A percentile compares a stretch with the other conserved stretches of the same genome.
These are phyloP conservation scores for Mycena crocata DNA, from an alignment of 768 basidiomycete genomes.

Conservation along the genomic window DNA sequence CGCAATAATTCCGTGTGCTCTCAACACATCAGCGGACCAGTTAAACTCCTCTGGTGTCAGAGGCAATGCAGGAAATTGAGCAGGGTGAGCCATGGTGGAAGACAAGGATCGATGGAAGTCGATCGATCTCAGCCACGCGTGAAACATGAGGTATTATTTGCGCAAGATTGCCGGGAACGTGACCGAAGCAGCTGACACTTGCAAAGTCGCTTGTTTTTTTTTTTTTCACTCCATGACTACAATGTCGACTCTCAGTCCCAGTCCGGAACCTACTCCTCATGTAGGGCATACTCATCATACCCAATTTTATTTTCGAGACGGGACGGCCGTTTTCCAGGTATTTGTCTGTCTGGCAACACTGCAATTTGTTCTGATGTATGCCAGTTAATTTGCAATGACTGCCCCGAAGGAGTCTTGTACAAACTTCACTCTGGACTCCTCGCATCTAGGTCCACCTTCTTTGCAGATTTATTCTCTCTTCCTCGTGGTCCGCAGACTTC, in stretches of 20 bases:
- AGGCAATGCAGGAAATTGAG: constrained; percentile 19
- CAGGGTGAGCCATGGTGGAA: constrained; percentile 8
- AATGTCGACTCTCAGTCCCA: not conserved
- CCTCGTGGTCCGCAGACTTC: constrained; percentile 4
- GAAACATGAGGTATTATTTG: not conserved
- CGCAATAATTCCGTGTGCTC: constrained; percentile 5
- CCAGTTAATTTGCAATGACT: not conserved
- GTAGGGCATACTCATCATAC: not conserved
- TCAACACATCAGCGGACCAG: constrained; percentile 26
- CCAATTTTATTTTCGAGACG: not conserved
- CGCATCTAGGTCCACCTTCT: not conserved
- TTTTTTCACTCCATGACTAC: not conserved
- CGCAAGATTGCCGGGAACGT: not conserved
- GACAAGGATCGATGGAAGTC: not conserved
- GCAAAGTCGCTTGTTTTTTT: not conserved
- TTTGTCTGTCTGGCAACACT: not conserved
- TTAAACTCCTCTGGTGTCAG: constrained; percentile 4
- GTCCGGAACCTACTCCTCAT: not conserved
- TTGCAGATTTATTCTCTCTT: constrained; percentile 12
- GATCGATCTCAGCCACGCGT: not conserved
- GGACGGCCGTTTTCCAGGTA: not conserved
- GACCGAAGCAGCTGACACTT: constrained; percentile 1
- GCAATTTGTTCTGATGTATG: not conserved
- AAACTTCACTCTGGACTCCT: constrained; percentile 10
- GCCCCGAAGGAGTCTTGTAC: not conserved